Percentiles rank a stretch among this genome's conserved stretches.
Conservation (phyloP, 2,329 filamentous ascomycete genomes). For the Fusarium albidum region DNA sequence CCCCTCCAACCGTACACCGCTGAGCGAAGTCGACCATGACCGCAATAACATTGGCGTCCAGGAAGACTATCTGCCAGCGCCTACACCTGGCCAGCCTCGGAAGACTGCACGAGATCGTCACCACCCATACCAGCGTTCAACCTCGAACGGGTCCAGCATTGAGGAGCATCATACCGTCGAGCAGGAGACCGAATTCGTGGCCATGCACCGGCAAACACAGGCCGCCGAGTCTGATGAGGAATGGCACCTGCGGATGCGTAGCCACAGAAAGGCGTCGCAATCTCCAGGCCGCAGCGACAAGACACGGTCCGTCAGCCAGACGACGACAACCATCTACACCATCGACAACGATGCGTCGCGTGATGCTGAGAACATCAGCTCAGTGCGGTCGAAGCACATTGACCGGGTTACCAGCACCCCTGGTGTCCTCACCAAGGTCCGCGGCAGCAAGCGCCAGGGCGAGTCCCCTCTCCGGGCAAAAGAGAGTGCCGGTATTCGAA, state of each 20-base stretch:
- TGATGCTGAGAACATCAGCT: conserved; percentile 75
- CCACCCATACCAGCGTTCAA: conserved; percentile 72
- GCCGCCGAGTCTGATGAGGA: conserved; percentile 83
- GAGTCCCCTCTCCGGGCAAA: conserved; percentile 61
- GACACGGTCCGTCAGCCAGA: conserved; percentile 77
- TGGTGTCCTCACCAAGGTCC: conserved; percentile 69
- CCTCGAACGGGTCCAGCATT: conserved; percentile 52
- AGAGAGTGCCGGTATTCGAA: conserved; percentile 65
- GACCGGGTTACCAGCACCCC: conserved; percentile 63
- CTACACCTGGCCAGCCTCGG: conserved; percentile 93
- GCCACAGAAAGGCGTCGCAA: conserved; percentile 70
- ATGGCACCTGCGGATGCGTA: conserved; percentile 77
- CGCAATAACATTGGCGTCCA: conserved; percentile 71
- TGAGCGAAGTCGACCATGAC: conserved; percentile 95
- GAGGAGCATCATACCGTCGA: conserved; percentile 63
- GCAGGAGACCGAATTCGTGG: conserved; percentile 67
- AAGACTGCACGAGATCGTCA: conserved; percentile 86
- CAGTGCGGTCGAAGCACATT: conserved; percentile 66
- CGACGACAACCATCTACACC: conserved; percentile 72
- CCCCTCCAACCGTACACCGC: conserved; percentile 78
- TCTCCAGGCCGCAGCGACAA: conserved; percentile 69
- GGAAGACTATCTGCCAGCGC: conserved; percentile 92
- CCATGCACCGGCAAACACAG: conserved; percentile 68
- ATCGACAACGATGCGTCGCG: conserved; percentile 74
- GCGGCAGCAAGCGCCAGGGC: conserved; percentile 64